A percentile compares a stretch with the other conserved stretches of the same genome.
Conservation (phyloP, 805 yeast genomes). For the Brettanomyces nanus region DNA sequence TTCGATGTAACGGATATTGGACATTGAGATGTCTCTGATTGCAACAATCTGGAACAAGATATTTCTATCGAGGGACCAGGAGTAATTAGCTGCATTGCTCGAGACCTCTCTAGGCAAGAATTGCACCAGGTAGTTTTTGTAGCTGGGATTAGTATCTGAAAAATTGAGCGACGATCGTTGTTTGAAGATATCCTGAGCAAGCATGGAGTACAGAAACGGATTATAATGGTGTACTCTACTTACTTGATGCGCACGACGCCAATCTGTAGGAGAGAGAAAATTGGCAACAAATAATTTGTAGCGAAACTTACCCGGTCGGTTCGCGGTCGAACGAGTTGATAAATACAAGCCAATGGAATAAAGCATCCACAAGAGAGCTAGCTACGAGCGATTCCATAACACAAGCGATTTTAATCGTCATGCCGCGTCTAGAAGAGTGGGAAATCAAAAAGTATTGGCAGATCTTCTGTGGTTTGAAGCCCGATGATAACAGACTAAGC, state of each 20-base stretch:
- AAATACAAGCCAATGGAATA: no score
- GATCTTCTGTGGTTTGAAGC: slow-evolving; percentile 84
- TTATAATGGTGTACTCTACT: no score
- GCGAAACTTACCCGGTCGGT: no score
- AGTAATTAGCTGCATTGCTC: no score
- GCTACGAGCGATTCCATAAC: no score
- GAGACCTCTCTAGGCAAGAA: neutral
- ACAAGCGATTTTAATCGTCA: no score
- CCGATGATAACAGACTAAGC: slow-evolving; percentile 66
- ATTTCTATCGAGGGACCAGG: slow-evolving; percentile 8
- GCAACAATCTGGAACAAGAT: slow-evolving; percentile 48
- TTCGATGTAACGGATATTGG: slow-evolving; percentile 47
- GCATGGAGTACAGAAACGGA: no score
- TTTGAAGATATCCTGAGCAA: neutral
- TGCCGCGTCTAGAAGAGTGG: slow-evolving; percentile 81
- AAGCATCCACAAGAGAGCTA: no score
- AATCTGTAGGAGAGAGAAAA: no score
- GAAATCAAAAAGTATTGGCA: slow-evolving; percentile 98
- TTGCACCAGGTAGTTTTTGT: slow-evolving; percentile 1
- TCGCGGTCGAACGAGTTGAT: no score
- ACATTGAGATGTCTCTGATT: slow-evolving; percentile 43
- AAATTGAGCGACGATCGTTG: neutral
- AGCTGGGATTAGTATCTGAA: neutral
- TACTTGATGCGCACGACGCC: no score
- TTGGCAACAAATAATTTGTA: no score